Percentiles rank a stretch among this genome's conserved stretches.
Evolutionary conservation across 2,329 filamentous ascomycete genomes (phyloP).

Genomic region (Ophidiomyces ophidiicola): DNA sequence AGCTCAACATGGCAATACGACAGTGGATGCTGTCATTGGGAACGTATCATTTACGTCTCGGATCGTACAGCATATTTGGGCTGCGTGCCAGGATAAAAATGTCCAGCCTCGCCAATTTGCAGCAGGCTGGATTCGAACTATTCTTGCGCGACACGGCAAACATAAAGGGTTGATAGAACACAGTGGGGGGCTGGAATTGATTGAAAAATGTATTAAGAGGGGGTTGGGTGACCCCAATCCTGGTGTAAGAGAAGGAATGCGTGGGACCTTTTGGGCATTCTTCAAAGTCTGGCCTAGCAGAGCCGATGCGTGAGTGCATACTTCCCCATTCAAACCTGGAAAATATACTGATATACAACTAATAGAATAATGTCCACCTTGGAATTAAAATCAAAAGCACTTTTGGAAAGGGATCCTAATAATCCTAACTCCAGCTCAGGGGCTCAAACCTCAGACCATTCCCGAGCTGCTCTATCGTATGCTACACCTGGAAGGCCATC

Average conservation of each 20-base stretch:
- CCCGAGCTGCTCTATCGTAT: conserved; percentile 7
- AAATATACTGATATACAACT: neutral
- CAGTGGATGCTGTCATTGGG: conserved; percentile 68
- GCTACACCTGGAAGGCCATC: conserved; percentile 47
- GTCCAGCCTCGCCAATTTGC: conserved; percentile 70
- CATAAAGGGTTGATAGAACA: conserved; percentile 80
- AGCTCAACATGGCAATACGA: conserved; percentile 67
- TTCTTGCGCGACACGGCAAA: conserved; percentile 60
- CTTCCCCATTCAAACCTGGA: too few relatives aligned
- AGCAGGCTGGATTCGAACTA: conserved; percentile 68
- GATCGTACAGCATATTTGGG: conserved; percentile 73
- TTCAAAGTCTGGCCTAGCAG: conserved; percentile 62
- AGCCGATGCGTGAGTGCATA: conserved; percentile 53
- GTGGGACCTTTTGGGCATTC: conserved; percentile 78
- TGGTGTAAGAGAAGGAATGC: conserved; percentile 73
- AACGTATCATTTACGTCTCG: conserved; percentile 68
- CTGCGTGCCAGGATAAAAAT: conserved; percentile 84
- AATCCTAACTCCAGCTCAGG: conserved; percentile 44
- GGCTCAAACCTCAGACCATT: conserved; percentile 5
- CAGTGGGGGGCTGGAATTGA: conserved; percentile 64
- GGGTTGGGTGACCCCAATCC: conserved; percentile 83
- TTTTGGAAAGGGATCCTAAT: conserved; percentile 69
- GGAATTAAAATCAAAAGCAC: conserved; percentile 63
- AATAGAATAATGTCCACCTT: conserved; percentile 63
- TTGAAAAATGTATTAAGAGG: conserved; percentile 82